Evolutionary conservation across 2,329 filamentous ascomycete genomes (phyloP), one percentile per base, ranked within the genome.

Genomic region (Talaromyces sp.): DNA sequence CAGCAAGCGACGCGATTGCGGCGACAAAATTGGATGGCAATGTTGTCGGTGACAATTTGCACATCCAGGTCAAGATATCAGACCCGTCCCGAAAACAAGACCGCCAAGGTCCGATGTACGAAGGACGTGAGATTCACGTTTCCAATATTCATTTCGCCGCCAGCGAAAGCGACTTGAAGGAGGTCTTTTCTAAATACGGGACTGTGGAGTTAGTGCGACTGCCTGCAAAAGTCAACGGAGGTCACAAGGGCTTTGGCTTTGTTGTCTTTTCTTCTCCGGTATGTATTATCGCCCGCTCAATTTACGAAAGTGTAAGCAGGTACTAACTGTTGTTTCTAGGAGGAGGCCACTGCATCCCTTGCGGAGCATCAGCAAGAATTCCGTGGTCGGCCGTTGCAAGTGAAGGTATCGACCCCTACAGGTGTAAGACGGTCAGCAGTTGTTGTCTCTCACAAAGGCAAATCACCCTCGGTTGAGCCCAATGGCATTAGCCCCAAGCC

Each of bases 121-220:
- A 97, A 72, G 91, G 90, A 3, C 86, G 94, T 35, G 93, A 97
- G 74, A 76, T 97, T 10, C 90, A 92, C 68, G 80, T 97, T 57
- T 87, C 81, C 58, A 88, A 90, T 62, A 73, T 93, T 12, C 84
- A 89, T 63, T 80, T 79, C 61, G 80, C 80, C 31, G 80, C 83
- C 1, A 82, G 79, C 3, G 89, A 94, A 67, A 76, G 82, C 1
- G 89, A 96, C 41, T 68, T 97, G 38, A 81, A 83, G 61, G 83
- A 86, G 9, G 74, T 89, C 0, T 96, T 97, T 67, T 78, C 81
- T 31, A 87, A 88, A 65, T 92, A 90, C 64, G 94, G 94, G 12
- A 85, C 78, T 2, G 84, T 97, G 11, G 85, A 89, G 62, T 83
- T 83, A 50, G 83, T 92, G 48, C 87, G 89, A 48, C 81, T 96